Conservation (phyloP, 306 rosid genomes). For the Hylodesmum podocarpum region DNA sequence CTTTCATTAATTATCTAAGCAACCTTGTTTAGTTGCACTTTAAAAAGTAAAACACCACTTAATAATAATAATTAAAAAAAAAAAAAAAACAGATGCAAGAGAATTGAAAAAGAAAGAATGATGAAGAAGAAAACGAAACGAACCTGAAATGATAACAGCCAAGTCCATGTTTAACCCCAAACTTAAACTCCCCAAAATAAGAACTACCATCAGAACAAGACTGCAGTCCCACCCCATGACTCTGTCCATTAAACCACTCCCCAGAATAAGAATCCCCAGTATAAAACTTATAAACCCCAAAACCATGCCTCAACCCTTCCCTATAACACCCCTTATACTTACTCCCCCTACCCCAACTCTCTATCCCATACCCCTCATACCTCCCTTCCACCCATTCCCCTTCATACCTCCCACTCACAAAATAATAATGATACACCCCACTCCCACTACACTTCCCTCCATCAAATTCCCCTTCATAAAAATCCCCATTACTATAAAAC, state of each 20-base stretch:
- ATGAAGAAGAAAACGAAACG: neutral
- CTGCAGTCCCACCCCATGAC: constrained; percentile 84
- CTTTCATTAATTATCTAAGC: neutral
- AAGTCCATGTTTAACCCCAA: constrained; percentile 77
- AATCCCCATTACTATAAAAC: constrained; percentile 78
- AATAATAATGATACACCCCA: constrained; percentile 76
- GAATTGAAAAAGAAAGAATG: neutral
- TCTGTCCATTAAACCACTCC: constrained; percentile 89
- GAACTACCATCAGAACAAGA: constrained; percentile 83
- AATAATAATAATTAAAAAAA: neutral
- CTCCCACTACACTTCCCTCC: constrained; percentile 69
- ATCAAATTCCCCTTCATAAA: constrained; percentile 80
- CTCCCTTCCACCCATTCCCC: constrained; percentile 85
- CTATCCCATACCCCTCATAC: constrained; percentile 81
- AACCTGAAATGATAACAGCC: constrained; percentile 91
- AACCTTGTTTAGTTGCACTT: neutral
- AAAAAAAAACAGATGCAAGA: neutral
- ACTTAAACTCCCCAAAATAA: constrained; percentile 76
- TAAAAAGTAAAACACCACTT: neutral
- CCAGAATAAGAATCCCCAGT: constrained; percentile 85
- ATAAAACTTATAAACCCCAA: constrained; percentile 71
- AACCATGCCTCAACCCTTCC: constrained; percentile 79
- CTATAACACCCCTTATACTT: constrained; percentile 72
- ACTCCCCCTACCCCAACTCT: constrained; percentile 82
- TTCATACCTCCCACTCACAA: constrained; percentile 67